Base-by-base conservation (phyloP, 257 asterid genomes). In the Craterostigma plantagineum region DNA sequence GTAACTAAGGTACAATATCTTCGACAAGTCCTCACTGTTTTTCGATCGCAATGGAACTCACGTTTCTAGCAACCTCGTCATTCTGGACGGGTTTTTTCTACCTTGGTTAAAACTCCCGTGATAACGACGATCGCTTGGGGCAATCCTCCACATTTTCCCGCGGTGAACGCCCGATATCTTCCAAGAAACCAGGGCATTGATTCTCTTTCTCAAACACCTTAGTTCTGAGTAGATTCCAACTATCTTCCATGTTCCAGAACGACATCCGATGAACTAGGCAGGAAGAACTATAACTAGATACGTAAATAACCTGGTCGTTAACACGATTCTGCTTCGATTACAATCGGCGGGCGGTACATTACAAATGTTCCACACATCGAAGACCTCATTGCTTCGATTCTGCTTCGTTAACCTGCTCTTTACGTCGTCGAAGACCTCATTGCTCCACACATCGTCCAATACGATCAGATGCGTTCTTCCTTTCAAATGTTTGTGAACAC, bases 381-480 rank as follows among this genome's bases (percentile, higher is more conserved):
- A n/a, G n/a, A n/a, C n/a, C n/a, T n/a, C n/a, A n/a, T n/a, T n/a
- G n/a, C n/a, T n/a, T n/a, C n/a, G n/a, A n/a, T n/a, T n/a, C n/a
- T n/a, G n/a, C n/a, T n/a, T n/a, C n/a, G n/a, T n/a, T n/a, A n/a
- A n/a, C n/a, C n/a, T 0, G 18, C 30, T 12, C 18, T 40, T 14
- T 7, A 51, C 4, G 9, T 30, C n/a, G 42, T 40, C 48, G 33
- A 46, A 51, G 4, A 18, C 48, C 7, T 40, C 16, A 12, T 10
- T n/a, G 33, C 16, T n/a, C 56, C 56, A 51, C 10, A 51, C 42
- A 11, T 51, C 56, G 42, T 51, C 56, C 13, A 51, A 9, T 18
- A 51, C 11, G 2, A 50, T 38, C 23, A 50, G 38, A 38, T 50
- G 38, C 7, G 18, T 38, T 14, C 27, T 50, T 4, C 46, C 46